Percentiles rank a stretch among this genome's conserved stretches.
These are phyloP conservation scores for Cucurbita ficifolia DNA, from an alignment of 306 rosid species.

Conservation along the genomic window DNA sequence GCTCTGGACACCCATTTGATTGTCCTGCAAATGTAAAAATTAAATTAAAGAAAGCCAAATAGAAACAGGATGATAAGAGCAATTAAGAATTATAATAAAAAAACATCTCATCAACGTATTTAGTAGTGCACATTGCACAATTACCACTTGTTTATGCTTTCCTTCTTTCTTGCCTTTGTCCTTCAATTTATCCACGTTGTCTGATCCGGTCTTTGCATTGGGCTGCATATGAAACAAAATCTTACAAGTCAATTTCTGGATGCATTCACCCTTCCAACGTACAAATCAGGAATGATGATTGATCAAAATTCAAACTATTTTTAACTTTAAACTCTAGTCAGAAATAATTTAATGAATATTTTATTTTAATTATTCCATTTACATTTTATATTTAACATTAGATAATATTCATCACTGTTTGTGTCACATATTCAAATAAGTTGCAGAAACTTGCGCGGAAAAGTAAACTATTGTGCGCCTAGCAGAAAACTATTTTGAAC, in stretches of 20 bases:
- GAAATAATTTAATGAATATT: neutral
- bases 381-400: neutral
- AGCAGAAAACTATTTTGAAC: neutral
- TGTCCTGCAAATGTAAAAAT: slow-evolving; percentile 24
- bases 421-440: neutral
- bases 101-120: neutral
- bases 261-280: neutral
- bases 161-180: slow-evolving; percentile 25
- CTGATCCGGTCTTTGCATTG: slow-evolving; percentile 10
- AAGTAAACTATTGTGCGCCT: neutral
- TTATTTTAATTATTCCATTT: neutral
- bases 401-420: neutral
- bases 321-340: neutral
- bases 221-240: slow-evolving; percentile 8
- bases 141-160: slow-evolving; percentile 42
- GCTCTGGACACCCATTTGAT: slow-evolving; percentile 46
- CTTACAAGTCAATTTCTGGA: neutral
- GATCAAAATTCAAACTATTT: neutral
- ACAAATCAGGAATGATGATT: neutral
- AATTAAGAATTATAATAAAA: slow-evolving; percentile 1
- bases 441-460: neutral
- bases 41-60: neutral
- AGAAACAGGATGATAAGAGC: neutral
- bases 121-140: neutral
- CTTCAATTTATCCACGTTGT: slow-evolving; percentile 28